Evolutionary conservation across 2,329 filamentous ascomycete species (phyloP).

Genomic region (Epichloe bromicola): DNA sequence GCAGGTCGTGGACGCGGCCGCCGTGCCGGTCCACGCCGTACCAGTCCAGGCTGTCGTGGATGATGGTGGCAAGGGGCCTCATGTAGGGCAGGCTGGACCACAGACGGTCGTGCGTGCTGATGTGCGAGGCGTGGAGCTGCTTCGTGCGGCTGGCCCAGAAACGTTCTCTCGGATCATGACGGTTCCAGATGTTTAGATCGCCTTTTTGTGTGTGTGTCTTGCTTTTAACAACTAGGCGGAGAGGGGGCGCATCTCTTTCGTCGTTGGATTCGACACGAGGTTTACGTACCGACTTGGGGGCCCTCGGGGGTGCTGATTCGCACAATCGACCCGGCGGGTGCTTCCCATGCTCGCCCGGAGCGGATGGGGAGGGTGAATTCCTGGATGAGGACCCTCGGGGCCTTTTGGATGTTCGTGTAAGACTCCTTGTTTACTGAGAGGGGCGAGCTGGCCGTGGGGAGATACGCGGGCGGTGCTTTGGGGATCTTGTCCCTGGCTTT

Average conservation of each 20-base stretch:
- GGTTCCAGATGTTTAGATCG: slow-evolving; percentile 73
- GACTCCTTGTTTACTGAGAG: slow-evolving; percentile 29
- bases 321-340: slow-evolving; percentile 53
- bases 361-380: slow-evolving; percentile 58
- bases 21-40: slow-evolving; percentile 51
- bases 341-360: slow-evolving; percentile 60
- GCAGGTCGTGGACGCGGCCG: slow-evolving; percentile 60
- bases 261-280: too few relatives aligned
- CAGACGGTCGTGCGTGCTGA: slow-evolving; percentile 57
- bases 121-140: slow-evolving; percentile 66
- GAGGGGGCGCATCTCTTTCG: too few relatives aligned
- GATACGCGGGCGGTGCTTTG: slow-evolving; percentile 36
- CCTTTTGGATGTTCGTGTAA: slow-evolving; percentile 49
- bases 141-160: slow-evolving; percentile 74
- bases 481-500: slow-evolving; percentile 30
- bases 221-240: background rate
- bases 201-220: slow-evolving; percentile 23
- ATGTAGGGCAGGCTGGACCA: slow-evolving; percentile 72
- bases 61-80: slow-evolving; percentile 59
- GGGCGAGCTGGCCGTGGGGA: slow-evolving; percentile 29
- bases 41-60: slow-evolving; percentile 50
- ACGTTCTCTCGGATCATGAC: slow-evolving; percentile 60
- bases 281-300: slow-evolving; percentile 51
- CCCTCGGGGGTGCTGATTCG: slow-evolving; percentile 61
- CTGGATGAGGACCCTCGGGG: slow-evolving; percentile 27